These are phyloP conservation scores for Lolium multiflorum DNA, from an alignment of 176 grass and related monocot genomes.

Conservation along the genomic window DNA sequence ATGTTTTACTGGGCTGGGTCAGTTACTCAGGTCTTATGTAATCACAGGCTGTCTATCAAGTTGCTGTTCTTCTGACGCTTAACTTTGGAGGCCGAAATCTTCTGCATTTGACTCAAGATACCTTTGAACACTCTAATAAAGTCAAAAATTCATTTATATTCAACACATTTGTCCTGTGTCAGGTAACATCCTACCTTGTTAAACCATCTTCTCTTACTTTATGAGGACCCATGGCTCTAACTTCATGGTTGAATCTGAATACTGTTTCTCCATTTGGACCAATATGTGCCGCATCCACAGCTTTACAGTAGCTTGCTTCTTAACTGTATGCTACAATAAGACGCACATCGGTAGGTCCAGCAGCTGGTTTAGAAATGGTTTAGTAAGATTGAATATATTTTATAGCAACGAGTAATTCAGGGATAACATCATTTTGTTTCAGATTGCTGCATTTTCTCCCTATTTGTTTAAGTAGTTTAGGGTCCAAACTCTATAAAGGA, in stretches of 20 bases:
- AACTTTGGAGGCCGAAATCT: conserved; percentile 72
- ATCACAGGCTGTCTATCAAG: conserved; percentile 92
- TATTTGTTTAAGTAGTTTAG: neutral
- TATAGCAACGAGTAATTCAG: neutral
- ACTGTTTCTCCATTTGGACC: conserved; percentile 7
- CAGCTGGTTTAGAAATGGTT: conserved; percentile 8
- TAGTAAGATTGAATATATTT: conserved; percentile 12
- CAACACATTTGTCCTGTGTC: conserved; percentile 94
- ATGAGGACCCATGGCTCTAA: neutral
- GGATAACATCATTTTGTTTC: neutral
- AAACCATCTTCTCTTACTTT: conserved; percentile 14
- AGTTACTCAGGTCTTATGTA: conserved; percentile 35
- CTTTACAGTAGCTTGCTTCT: conserved; percentile 17
- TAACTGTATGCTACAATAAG: neutral
- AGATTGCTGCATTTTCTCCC: conserved; percentile 10
- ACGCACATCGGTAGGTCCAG: neutral
- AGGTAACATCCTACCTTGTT: conserved; percentile 53
- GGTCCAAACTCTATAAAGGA: neutral
- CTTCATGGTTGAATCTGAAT: conserved; percentile 14
- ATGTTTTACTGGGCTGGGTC: neutral
- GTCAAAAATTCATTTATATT: conserved; percentile 97
- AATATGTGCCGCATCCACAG: neutral
- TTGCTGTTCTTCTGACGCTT: conserved; percentile 75
- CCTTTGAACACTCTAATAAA: conserved; percentile 58
- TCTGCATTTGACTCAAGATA: conserved; percentile 69